Conservation (phyloP, 176 grass and related monocot genomes). For the Ensete glaucum region DNA sequence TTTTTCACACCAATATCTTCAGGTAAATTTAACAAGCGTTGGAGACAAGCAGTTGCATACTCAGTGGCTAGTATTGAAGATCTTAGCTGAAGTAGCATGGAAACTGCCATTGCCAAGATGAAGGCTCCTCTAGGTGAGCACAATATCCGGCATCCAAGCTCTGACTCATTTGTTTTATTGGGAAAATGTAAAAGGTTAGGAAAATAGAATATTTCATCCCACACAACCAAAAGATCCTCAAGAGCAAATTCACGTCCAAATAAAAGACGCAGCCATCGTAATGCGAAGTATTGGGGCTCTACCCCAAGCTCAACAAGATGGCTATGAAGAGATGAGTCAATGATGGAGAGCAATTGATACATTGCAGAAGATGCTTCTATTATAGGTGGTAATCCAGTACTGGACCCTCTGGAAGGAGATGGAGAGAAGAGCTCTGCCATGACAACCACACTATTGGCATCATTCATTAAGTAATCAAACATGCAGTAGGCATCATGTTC, state of each 20-base stretch:
- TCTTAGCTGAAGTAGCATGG: conserved; percentile 94
- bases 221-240: conserved; percentile 69
- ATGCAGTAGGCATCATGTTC: conserved; percentile 94
- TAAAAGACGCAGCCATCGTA: conserved; percentile 86
- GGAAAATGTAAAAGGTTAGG: conserved; percentile 39
- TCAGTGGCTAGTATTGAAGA: conserved; percentile 81
- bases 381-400: conserved; percentile 62
- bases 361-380: conserved; percentile 71
- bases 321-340: conserved; percentile 77
- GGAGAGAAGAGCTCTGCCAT: conserved; percentile 90
- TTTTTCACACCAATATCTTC: conserved; percentile 55
- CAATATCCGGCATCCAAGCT: conserved; percentile 60
- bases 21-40: conserved; percentile 81
- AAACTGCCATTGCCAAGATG: conserved; percentile 73
- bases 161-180: conserved; percentile 26
- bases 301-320: conserved; percentile 86
- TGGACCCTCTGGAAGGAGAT: conserved; percentile 44
- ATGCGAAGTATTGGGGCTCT: conserved; percentile 88
- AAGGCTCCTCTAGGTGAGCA: conserved; percentile 80
- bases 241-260: conserved; percentile 95
- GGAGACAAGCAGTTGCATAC: conserved; percentile 72
- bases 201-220: conserved; percentile 92
- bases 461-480: conserved; percentile 91
- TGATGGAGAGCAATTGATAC: conserved; percentile 65
- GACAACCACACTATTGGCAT: conserved; percentile 54